Percentiles rank a stretch among this genome's conserved stretches.
phyloP scores from a whole-genome alignment of 768 basidiomycete genomes.

The Mycena latifolia region DNA sequence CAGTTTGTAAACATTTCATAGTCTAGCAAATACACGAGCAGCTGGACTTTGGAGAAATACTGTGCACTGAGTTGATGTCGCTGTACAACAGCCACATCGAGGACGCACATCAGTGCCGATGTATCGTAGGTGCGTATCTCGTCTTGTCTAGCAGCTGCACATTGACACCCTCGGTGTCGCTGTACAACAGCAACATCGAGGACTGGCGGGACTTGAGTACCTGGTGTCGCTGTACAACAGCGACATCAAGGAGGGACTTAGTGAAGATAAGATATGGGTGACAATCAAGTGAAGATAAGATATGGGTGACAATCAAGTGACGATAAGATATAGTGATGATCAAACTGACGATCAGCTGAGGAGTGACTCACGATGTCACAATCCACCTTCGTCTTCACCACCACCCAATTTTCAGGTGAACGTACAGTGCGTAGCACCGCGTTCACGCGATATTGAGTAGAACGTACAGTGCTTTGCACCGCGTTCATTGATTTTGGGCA shows the following conservation, averaged over 20 bases:
- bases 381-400: not conserved
- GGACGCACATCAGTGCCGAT: no score
- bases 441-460: constrained; percentile 12
- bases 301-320: no score
- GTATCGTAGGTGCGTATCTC: no score
- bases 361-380: constrained; percentile 20
- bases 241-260: no score
- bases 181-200: not conserved
- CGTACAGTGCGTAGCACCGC: constrained; percentile 30
- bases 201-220: no score
- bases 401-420: constrained; percentile 3
- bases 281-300: no score
- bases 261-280: no score
- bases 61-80: not conserved
- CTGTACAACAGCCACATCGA: no score
- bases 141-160: no score
- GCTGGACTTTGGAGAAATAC: constrained; percentile 10
- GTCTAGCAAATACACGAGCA: constrained; percentile 14
- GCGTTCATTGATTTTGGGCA: constrained; percentile 1
- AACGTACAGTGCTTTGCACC: constrained; percentile 19
- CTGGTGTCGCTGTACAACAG: not conserved
- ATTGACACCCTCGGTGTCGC: no score
- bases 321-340: not conserved
- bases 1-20: not conserved
- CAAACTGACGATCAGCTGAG: constrained; percentile 2